Conservation (phyloP, 139 green algal species). For the Volvox reticuliferus region DNA sequence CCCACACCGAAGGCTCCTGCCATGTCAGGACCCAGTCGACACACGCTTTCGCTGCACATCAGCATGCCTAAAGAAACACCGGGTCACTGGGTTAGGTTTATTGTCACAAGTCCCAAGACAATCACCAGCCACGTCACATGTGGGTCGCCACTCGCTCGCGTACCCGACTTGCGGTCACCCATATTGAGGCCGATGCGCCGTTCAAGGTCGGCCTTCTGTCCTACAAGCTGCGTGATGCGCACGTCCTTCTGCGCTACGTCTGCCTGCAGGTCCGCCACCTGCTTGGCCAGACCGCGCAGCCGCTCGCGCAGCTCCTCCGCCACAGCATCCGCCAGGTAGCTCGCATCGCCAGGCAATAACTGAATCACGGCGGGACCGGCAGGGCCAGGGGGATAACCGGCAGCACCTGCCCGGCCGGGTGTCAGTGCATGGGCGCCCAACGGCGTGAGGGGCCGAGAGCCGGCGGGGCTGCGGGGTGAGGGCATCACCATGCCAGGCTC, state of each 20-base stretch:
- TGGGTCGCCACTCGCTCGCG: neutral
- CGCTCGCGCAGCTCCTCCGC: conserved; percentile 65
- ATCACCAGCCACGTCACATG: too few species aligned
- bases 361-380: neutral
- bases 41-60: too few species aligned
- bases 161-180: conserved; percentile 53
- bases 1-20: too few species aligned
- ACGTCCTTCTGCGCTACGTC: conserved; percentile 54
- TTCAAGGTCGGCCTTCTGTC: conserved; percentile 57
- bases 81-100: too few species aligned
- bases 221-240: conserved; percentile 50
- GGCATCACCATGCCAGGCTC: neutral
- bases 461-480: neutral
- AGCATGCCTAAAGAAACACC: too few species aligned
- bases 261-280: conserved; percentile 68
- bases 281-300: conserved; percentile 59
- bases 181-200: conserved; percentile 49
- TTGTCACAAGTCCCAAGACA: too few species aligned
- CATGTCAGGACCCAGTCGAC: too few species aligned
- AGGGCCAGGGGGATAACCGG: neutral
- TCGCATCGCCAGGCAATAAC: conserved; percentile 47
- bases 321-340: conserved; percentile 66
- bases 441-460: neutral
- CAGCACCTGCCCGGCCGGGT: neutral
- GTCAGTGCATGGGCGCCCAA: neutral